phyloP scores from a whole-genome alignment of 1,139 yeast genomes.

The Pichia sp. region DNA sequence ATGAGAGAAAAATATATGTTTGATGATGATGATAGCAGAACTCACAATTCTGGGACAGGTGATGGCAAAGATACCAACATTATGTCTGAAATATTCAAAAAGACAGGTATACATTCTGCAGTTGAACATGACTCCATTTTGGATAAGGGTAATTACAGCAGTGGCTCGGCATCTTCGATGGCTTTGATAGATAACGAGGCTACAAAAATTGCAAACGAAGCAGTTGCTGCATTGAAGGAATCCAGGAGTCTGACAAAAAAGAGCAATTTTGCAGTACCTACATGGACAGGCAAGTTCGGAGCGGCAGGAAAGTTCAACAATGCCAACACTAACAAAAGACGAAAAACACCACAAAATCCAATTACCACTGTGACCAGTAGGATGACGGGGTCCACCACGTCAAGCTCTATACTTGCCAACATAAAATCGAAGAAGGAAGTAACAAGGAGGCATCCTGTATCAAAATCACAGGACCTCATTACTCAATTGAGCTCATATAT shows the following conservation, averaged over 20 bases:
- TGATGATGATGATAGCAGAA: conserved; percentile 21
- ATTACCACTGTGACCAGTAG: not conserved
- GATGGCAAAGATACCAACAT: conserved; percentile 43
- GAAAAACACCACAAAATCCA: not conserved
- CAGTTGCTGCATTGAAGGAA: conserved; percentile 65
- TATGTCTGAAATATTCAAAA: conserved; percentile 71
- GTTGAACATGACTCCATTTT: conserved; percentile 77
- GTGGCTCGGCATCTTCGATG: conserved; percentile 18
- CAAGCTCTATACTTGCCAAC: conserved; percentile 36
- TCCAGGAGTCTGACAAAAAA: conserved; percentile 64
- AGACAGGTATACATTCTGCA: conserved; percentile 71
- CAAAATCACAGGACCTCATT: conserved; percentile 26
- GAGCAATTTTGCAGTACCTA: conserved; percentile 76
- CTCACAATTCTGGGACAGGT: not conserved
- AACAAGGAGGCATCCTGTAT: not conserved
- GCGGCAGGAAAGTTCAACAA: conserved; percentile 51
- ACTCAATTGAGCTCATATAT: conserved; percentile 33
- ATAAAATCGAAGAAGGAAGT: conserved; percentile 30
- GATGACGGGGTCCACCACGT: conserved; percentile 17
- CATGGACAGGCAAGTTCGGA: conserved; percentile 96
- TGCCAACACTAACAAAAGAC: not conserved
- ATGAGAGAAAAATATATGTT: conserved; percentile 29
- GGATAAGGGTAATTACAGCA: conserved; percentile 40
- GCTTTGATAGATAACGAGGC: conserved; percentile 71
- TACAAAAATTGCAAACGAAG: conserved; percentile 66